phyloP scores from a whole-genome alignment of 805 yeast species.

The Priceomyces haplophilus region DNA sequence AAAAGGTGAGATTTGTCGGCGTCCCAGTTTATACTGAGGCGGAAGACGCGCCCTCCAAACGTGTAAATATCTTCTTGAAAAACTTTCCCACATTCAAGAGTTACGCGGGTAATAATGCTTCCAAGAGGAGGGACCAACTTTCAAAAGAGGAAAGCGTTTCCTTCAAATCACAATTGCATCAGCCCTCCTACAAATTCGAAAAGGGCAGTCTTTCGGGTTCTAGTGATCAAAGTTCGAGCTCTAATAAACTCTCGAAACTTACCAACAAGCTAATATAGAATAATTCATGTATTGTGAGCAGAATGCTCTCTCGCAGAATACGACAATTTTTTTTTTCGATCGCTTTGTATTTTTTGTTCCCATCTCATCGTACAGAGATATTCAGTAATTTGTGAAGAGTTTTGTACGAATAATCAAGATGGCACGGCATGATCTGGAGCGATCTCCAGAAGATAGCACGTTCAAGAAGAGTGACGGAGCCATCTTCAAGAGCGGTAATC shows the following conservation, averaged over 20 bases:
- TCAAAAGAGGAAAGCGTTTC: conserved; percentile 39
- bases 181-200: neutral
- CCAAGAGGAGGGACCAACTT: conserved; percentile 35
- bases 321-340: conserved; percentile 1
- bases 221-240: neutral
- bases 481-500: conserved; percentile 33
- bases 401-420: neutral
- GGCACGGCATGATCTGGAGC: conserved; percentile 2
- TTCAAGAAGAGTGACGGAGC: conserved; percentile 16
- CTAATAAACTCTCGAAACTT: conserved; percentile 18
- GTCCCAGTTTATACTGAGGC: conserved; percentile 50
- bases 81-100: conserved; percentile 37
- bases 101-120: conserved; percentile 13
- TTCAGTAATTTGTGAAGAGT: neutral
- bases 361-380: conserved; percentile 5
- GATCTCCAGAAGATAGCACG: conserved; percentile 1
- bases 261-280: conserved; percentile 17
- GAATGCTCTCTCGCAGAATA: neutral
- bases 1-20: conserved; percentile 51
- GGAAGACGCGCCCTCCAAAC: conserved; percentile 53
- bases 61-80: conserved; percentile 32
- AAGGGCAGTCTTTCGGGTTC: neutral
- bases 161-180: conserved; percentile 18
- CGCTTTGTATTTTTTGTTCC: neutral
- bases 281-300: neutral